These are phyloP conservation scores for Corymbia maculata DNA, from an alignment of 345 rosid genomes.

Conservation along the genomic window DNA sequence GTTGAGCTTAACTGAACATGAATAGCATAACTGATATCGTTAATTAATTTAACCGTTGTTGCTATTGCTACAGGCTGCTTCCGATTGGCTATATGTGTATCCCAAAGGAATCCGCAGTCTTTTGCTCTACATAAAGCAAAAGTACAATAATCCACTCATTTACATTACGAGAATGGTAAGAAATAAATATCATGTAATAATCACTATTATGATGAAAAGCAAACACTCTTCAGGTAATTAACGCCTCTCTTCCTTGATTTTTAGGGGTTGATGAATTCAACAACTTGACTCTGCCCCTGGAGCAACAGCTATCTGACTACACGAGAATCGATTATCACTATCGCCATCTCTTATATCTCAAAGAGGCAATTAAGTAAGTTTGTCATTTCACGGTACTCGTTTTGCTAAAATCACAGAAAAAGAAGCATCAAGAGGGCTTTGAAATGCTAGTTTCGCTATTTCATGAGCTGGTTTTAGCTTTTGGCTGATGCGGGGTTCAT, in stretches of 20 bases:
- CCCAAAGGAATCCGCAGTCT: constrained; percentile 1
- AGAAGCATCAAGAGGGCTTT: neutral
- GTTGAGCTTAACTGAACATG: neutral
- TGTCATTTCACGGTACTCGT: neutral
- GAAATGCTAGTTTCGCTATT: neutral
- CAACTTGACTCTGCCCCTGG: constrained; percentile 8
- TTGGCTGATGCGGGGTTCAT: neutral
- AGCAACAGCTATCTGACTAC: constrained; percentile 11
- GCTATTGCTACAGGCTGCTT: constrained; percentile 4
- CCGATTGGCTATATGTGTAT: constrained; percentile 2
- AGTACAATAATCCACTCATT: neutral
- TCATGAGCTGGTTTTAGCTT: neutral
- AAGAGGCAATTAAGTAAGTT: constrained; percentile 23
- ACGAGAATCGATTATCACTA: constrained; percentile 15
- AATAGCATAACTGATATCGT: neutral
- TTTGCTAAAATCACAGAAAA: neutral
- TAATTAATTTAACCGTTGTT: neutral
- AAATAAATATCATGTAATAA: neutral
- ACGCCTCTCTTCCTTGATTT: neutral
- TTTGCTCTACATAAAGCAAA: neutral
- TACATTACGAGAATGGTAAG: constrained; percentile 7
- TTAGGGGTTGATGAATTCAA: constrained; percentile 26
- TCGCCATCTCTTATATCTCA: constrained; percentile 15
- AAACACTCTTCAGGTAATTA: neutral
- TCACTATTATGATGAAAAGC: neutral